These are phyloP conservation scores for Protea cynaroides DNA, from an alignment of 164 flowering plant species.

Conservation along the genomic window DNA sequence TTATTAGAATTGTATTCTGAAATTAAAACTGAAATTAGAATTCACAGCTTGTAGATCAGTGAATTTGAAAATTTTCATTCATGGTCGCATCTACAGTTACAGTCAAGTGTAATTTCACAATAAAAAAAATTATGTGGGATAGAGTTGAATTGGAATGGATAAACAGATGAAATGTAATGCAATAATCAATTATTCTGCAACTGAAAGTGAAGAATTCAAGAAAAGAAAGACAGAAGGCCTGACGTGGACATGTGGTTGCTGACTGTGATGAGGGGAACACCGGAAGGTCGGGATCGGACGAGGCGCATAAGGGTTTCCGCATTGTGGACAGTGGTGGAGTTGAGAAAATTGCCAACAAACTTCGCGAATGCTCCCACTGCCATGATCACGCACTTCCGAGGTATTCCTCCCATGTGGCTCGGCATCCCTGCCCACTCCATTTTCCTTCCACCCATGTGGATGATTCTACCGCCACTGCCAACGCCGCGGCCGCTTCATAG, in stretches of 20 bases:
- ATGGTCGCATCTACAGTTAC: too few relatives aligned
- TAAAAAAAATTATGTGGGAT: too few relatives aligned
- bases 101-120: too few relatives aligned
- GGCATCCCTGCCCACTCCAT: conserved; percentile 69
- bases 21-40: too few relatives aligned
- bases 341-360: conserved; percentile 37
- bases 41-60: too few relatives aligned
- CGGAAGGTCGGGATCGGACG: conserved; percentile 56
- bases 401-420: conserved; percentile 52
- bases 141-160: too few relatives aligned
- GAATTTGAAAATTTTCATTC: too few relatives aligned
- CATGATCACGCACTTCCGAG: conserved; percentile 40
- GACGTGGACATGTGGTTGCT: conserved; percentile 93
- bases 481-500: background rate
- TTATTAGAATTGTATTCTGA: too few relatives aligned
- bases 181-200: background rate
- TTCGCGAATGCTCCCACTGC: conserved; percentile 67
- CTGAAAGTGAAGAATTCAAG: background rate
- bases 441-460: conserved; percentile 15
- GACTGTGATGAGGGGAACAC: conserved; percentile 69
- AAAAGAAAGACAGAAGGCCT: conserved; percentile 7
- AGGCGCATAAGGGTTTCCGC: conserved; percentile 52
- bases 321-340: conserved; percentile 58
- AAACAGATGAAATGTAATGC: background rate
- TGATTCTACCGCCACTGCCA: background rate